phyloP scores from a whole-genome alignment of 495 filamentous ascomycete genomes.

The Physcia stellaris region DNA sequence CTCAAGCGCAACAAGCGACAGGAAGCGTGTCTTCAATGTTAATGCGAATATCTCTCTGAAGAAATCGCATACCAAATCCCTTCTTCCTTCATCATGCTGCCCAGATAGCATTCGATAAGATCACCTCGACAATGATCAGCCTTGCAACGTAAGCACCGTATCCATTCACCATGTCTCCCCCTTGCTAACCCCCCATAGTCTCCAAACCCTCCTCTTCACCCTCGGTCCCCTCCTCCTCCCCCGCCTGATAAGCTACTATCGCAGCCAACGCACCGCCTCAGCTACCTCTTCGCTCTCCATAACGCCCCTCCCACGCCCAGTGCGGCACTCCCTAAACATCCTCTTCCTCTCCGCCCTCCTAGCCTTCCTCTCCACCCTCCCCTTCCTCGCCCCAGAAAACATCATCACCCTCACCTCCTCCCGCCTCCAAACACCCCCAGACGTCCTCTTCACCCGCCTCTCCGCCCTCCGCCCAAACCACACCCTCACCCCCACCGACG shows the following conservation, averaged over 20 bases:
- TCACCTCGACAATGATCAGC: too few relatives aligned
- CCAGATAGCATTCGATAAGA: too few relatives aligned
- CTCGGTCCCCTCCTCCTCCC: slow-evolving; percentile 77
- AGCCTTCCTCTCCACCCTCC: slow-evolving; percentile 51
- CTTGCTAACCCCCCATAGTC: slow-evolving; percentile 26
- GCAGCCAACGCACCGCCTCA: slow-evolving; percentile 37
- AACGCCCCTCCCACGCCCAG: slow-evolving; percentile 26
- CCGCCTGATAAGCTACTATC: slow-evolving; percentile 57
- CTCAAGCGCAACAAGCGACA: too few relatives aligned
- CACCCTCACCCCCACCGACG: slow-evolving; percentile 46
- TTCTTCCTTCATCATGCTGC: too few relatives aligned
- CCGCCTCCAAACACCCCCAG: slow-evolving; percentile 68
- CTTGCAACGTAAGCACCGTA: too few relatives aligned
- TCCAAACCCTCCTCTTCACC: slow-evolving; percentile 69
- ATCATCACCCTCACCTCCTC: slow-evolving; percentile 67
- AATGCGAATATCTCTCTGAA: too few relatives aligned
- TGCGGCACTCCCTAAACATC: slow-evolving; percentile 40
- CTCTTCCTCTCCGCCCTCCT: slow-evolving; percentile 42
- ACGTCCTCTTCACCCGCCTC: slow-evolving; percentile 77
- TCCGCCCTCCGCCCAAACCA: slow-evolving; percentile 39
- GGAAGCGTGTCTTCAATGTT: too few relatives aligned
- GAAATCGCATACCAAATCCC: too few relatives aligned
- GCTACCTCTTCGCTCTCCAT: slow-evolving; percentile 36
- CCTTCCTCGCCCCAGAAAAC: slow-evolving; percentile 60
- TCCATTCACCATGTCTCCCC: too few relatives aligned